Base-by-base conservation (phyloP, 176 grass and related monocot genomes). In the Raddia guianensis region DNA sequence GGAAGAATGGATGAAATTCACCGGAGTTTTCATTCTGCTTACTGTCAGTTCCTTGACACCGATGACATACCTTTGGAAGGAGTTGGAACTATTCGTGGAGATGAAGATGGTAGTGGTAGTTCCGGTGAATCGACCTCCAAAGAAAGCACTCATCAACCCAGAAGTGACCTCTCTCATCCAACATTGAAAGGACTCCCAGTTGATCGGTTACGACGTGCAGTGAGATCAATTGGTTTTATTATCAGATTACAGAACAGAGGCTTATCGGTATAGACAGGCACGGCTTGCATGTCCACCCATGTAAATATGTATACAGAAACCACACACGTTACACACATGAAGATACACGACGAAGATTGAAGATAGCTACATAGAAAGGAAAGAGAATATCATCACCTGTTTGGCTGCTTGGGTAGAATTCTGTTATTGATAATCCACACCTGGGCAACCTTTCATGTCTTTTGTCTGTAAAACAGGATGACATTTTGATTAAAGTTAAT, bases 1-100 rank as follows among this genome's bases (percentile, higher is more conserved):
- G 88, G 84, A 10, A 88, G 79, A 75, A 86, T 89, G 58, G 84
- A 91, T 44, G 83, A 84, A 79, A 92, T 98, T 61, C 82, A 91
- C 8, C 0, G 65, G 13, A 63, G 86, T 37, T 63, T 98, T 64
- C 84, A 68, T 72, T 42, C 66, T 9, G 86, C 81, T 34, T 98
- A 93, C 64, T 85, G 82, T 33, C 92, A 98, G 80, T 93, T 89
- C 49, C 49, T 9, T 32, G 84, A 80, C 32, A 57, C 21, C 3
- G 64, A 63, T 21, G 87, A 76, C 49, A 70, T 81, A 64, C 57
- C 87, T 42, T 8, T 85, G 87, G 64, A 89, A 76, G 43, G 27
- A 71, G 10, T 65, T 46, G 49, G 46, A 35, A 71, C 66, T 59
- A 1, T 18, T 9, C 27, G 83, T 42, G 48, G 9, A 79, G 42